Conservation (phyloP, 176 grass and related monocot species). For the Phyllostachys edulis region DNA sequence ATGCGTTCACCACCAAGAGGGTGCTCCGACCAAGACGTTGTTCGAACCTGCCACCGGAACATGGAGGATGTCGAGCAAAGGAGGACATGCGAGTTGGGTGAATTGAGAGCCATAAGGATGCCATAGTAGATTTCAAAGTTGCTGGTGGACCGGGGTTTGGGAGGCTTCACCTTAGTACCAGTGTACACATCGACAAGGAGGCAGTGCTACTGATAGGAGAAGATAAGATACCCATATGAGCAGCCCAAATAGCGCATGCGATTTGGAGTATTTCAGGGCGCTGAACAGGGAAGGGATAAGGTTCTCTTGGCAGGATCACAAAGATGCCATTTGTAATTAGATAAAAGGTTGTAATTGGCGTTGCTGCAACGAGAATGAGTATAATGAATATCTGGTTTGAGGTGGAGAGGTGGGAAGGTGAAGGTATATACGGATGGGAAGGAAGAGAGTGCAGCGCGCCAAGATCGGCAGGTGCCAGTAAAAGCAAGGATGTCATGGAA, state of each 20-base stretch:
- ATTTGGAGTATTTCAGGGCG: neutral
- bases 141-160: neutral
- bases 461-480: constrained; percentile 47
- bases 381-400: neutral
- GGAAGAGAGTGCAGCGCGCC: constrained; percentile 36
- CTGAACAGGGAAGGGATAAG: constrained; percentile 6
- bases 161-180: constrained; percentile 40
- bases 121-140: constrained; percentile 22
- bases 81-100: constrained; percentile 44
- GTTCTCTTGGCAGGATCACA: constrained; percentile 3
- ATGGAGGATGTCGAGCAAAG: constrained; percentile 28
- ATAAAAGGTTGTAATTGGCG: neutral
- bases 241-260: constrained; percentile 40
- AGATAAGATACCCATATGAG: constrained; percentile 57
- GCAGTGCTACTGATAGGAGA: constrained; percentile 15
- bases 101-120: constrained; percentile 42
- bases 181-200: constrained; percentile 48
- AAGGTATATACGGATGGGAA: constrained; percentile 15
- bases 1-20: neutral
- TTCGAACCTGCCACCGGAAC: constrained; percentile 47
- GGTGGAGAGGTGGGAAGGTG: constrained; percentile 46
- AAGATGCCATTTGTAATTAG: constrained; percentile 13
- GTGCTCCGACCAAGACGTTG: constrained; percentile 27
- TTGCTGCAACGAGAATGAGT: neutral
- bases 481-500: constrained; percentile 56